Evolutionary conservation across 495 filamentous ascomycete species (phyloP).

Genomic region (Aspergillus conjunctus): DNA sequence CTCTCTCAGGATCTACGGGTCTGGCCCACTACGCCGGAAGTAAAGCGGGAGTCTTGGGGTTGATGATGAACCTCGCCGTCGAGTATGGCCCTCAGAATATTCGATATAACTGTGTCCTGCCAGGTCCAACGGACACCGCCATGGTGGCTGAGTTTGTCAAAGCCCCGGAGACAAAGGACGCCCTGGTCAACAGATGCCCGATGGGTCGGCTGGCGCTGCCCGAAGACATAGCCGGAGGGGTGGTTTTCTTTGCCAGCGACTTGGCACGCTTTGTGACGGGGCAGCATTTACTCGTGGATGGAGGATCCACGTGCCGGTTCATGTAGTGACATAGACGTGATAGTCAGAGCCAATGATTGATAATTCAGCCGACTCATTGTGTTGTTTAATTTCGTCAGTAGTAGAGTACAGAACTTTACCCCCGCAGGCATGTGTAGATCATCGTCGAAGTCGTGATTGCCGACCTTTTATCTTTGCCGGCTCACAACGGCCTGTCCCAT

Average conservation of each 20-base stretch:
- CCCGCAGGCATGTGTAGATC: too few species aligned
- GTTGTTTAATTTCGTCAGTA: too few species aligned
- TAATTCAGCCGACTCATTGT: too few species aligned
- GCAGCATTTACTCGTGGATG: constrained; percentile 8
- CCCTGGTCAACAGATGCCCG: background rate
- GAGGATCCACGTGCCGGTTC: background rate
- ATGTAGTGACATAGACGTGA: background rate
- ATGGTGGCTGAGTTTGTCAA: constrained; percentile 8
- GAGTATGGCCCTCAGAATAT: constrained; percentile 12
- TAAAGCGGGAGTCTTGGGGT: constrained; percentile 10
- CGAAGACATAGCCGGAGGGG: background rate
- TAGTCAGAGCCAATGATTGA: too few species aligned
- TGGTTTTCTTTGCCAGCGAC: constrained; percentile 4
- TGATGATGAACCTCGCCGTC: constrained; percentile 10
- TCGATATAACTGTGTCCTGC: constrained; percentile 18
- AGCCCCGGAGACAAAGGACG: background rate
- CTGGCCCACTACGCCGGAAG: constrained; percentile 13
- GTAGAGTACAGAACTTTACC: too few species aligned
- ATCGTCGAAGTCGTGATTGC: too few species aligned
- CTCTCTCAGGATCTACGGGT: background rate
- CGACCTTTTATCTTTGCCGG: too few species aligned
- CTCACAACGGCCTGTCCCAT: too few species aligned
- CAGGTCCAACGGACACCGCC: constrained; percentile 11
- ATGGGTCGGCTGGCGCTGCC: background rate
- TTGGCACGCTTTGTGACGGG: background rate